These are phyloP conservation scores for Solanum hybrid DNA, from an alignment of 305 asterid species.

Conservation along the genomic window DNA sequence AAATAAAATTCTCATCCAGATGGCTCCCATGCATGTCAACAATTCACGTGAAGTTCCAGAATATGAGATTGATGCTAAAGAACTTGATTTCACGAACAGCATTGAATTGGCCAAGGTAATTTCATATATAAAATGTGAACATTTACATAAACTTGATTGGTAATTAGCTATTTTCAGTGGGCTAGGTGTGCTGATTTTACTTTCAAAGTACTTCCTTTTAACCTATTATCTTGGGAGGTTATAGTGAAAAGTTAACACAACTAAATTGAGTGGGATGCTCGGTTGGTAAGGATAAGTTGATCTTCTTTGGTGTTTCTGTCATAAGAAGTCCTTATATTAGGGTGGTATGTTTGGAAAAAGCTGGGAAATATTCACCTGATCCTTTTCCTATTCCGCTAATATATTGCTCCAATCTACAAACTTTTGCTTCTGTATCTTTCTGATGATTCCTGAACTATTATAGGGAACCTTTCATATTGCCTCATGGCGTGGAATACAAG, in stretches of 20 bases:
- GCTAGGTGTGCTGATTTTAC: neutral
- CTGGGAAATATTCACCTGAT: neutral
- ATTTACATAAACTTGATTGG: neutral
- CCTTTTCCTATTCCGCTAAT: neutral
- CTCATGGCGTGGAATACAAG: conserved; percentile 88
- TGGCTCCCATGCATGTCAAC: conserved; percentile 80
- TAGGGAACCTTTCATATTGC: conserved; percentile 84
- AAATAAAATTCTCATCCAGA: conserved; percentile 28
- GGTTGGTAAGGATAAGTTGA: neutral
- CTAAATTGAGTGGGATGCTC: neutral
- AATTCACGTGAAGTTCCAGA: conserved; percentile 76
- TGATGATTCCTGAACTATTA: conserved; percentile 4
- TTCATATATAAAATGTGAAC: neutral
- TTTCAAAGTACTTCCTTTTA: neutral
- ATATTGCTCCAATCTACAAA: neutral
- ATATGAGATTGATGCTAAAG: conserved; percentile 70
- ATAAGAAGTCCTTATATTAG: neutral
- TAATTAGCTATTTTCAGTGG: neutral
- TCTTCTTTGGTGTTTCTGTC: neutral
- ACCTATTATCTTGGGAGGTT: neutral
- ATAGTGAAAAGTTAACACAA: neutral
- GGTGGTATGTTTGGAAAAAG: conserved; percentile 1
- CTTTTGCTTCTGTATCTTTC: neutral
- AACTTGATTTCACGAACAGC: conserved; percentile 74
- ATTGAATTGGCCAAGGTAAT: conserved; percentile 65